Percentiles rank a stretch among this genome's conserved stretches.
Conservation (phyloP, 2,329 filamentous ascomycete species). For the Fusarium buharicum region DNA sequence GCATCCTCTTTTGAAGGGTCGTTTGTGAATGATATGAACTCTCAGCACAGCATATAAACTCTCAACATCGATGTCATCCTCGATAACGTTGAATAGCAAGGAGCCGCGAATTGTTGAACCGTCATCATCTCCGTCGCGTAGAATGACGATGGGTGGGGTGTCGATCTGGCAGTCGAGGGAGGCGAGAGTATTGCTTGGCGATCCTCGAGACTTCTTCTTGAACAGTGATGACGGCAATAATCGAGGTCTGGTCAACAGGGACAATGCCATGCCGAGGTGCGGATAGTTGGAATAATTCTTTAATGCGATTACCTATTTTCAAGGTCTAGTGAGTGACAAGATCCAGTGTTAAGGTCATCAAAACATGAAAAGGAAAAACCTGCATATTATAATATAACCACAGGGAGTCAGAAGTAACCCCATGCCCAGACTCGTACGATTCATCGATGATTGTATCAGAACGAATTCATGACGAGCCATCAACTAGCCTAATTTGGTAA, state of each 20-base stretch:
- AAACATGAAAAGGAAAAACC: no score
- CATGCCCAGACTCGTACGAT: slow-evolving; percentile 2
- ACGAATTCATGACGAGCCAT: not conserved
- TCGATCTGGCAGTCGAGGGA: slow-evolving; percentile 22
- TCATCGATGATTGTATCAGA: not conserved
- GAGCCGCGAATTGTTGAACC: slow-evolving; percentile 16
- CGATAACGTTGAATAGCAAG: not conserved
- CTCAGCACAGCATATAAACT: slow-evolving; percentile 9
- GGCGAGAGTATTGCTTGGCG: not conserved
- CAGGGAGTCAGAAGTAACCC: not conserved
- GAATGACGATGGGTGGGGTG: slow-evolving; percentile 13
- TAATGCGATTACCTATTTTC: no score
- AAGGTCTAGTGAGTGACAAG: no score
- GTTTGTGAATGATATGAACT: slow-evolving; percentile 16
- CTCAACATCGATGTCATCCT: slow-evolving; percentile 13
- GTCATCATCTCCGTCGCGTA: not conserved
- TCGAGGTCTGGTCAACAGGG: slow-evolving; percentile 16
- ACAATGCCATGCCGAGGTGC: slow-evolving; percentile 16
- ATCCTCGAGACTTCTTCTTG: not conserved
- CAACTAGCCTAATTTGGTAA: not conserved
- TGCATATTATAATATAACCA: no score
- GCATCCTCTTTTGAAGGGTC: slow-evolving; percentile 30
- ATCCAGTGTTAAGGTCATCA: no score
- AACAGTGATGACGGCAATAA: not conserved
- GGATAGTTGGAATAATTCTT: no score